Evolutionary conservation across 345 rosid genomes (phyloP), one percentile per base, ranked within the genome.

Genomic region (Dipteronia dyeriana): DNA sequence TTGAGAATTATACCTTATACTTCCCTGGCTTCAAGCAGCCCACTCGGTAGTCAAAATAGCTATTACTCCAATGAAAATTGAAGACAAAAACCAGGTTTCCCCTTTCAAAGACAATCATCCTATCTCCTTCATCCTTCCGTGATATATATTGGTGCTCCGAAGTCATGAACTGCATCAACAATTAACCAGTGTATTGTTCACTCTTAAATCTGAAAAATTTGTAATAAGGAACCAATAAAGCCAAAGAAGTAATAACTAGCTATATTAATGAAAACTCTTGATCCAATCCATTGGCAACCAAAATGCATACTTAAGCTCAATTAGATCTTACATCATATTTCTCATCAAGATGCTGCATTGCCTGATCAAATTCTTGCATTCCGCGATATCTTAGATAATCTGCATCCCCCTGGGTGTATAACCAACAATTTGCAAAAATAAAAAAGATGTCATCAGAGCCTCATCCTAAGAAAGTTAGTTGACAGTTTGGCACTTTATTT

Each of bases 21-120:
- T 95, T 95, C 71, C 98, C 99, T 4, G 97, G 87, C 86, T 87
- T 84, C 72, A 82, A 79, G 91, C 99, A 92, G 76, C 99, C 99
- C 1, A 95, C 78, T 29, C 89, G 87, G 84, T 92, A 95, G 79
- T 92, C 92, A 13, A 86, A 88, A 81, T 93, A 95, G 84, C 97
- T 95, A 74, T 86, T 90, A 76, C 75, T 83, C 99, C 98, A 93
- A 79, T 95, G 98, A 80, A 95, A 95, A 79, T 95, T 95, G 85
- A 92, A 92, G 79, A 93, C 97, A 47, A 95, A 93, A 80, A 95
- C 91, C 62, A 95, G 90, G 78, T 92, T 85, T 51, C 92, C 99
- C 79, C 92, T 91, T 83, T 95, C 99, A 62, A 95, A 91, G 41
- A 91, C 96, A 69, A 95, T 83, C 34, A 89, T 64, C 82, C 87